Conservation (phyloP, 1,284 basidiomycete genomes). For the Anthracocystis panici-leucophaei region DNA sequence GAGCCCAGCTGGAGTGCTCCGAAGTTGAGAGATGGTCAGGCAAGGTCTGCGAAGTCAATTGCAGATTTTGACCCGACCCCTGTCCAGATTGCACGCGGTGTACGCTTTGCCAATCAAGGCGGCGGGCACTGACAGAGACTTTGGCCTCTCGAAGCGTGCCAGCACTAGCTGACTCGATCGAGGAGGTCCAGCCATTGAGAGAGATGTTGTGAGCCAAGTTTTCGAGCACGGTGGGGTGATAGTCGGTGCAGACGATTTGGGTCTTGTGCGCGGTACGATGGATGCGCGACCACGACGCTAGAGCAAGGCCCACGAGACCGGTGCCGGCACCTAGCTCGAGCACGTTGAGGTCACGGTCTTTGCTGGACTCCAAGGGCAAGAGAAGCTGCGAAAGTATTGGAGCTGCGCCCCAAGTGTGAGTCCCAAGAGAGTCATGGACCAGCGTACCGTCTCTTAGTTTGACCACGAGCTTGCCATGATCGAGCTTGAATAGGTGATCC, state of each 20-base stretch:
- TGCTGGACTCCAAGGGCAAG: slow-evolving; percentile 14
- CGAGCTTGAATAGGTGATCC: slow-evolving; percentile 28
- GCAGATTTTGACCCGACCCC: not conserved
- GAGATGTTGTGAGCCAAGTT: slow-evolving; percentile 54
- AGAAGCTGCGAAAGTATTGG: slow-evolving; percentile 59
- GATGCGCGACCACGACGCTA: slow-evolving; percentile 31
- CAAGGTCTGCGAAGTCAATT: slow-evolving; percentile 53
- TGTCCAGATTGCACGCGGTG: slow-evolving; percentile 12
- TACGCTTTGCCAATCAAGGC: slow-evolving; percentile 62
- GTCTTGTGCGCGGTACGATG: slow-evolving; percentile 1
- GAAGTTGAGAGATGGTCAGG: slow-evolving; percentile 15
- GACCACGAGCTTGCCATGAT: slow-evolving; percentile 20
- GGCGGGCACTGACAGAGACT: slow-evolving; percentile 19
- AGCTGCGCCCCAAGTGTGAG: slow-evolving; percentile 65
- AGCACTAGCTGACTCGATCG: not conserved
- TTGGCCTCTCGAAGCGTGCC: not conserved
- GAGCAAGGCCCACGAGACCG: slow-evolving; percentile 59
- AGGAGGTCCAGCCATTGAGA: slow-evolving; percentile 35
- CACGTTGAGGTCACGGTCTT: slow-evolving; percentile 16
- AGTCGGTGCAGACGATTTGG: slow-evolving; percentile 54
- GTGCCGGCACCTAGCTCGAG: slow-evolving; percentile 67
- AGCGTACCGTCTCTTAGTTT: slow-evolving; percentile 54
- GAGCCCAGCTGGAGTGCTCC: slow-evolving; percentile 8
- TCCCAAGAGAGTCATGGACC: slow-evolving; percentile 60
- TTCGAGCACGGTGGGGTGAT: slow-evolving; percentile 59